phyloP scores from a whole-genome alignment of 2,329 filamentous ascomycete species.

The Lecanosticta acicola region DNA sequence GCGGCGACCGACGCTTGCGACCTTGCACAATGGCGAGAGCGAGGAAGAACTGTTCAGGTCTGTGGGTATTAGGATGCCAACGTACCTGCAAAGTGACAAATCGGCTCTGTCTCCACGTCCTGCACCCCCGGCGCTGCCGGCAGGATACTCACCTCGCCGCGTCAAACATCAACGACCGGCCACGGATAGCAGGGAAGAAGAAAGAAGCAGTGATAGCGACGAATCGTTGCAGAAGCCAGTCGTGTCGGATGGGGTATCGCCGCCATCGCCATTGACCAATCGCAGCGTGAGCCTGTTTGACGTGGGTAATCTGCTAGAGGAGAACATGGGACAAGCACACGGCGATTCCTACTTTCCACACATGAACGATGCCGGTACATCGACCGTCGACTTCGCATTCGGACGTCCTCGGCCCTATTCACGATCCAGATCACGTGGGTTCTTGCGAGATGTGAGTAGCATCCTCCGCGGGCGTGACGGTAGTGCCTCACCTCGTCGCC shows the following conservation, averaged over 20 bases:
- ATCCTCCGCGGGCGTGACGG: conserved; percentile 14
- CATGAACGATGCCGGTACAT: conserved; percentile 38
- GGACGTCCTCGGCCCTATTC: conserved; percentile 14
- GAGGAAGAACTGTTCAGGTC: conserved; percentile 84
- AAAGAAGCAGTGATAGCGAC: conserved; percentile 14
- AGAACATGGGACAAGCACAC: conserved; percentile 45
- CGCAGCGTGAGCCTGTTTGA: conserved; percentile 71
- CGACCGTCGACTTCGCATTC: conserved; percentile 39
- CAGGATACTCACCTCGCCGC: conserved; percentile 12
- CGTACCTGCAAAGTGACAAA: conserved; percentile 38
- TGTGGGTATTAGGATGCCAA: conserved; percentile 59
- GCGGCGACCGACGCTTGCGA: conserved; percentile 55
- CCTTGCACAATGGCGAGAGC: conserved; percentile 71
- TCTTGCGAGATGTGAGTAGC: conserved; percentile 32
- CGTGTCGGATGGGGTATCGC: conserved; percentile 10
- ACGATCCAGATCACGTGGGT: conserved; percentile 27
- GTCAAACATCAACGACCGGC: neutral
- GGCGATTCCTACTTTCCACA: neutral
- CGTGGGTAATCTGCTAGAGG: conserved; percentile 68
- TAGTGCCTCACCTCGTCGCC: conserved; percentile 6
- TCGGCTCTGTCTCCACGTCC: conserved; percentile 31
- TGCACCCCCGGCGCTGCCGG: conserved; percentile 38
- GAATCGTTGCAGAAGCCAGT: conserved; percentile 9
- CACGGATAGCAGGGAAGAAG: neutral
- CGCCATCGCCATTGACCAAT: conserved; percentile 18